Conservation (phyloP, 768 basidiomycete genomes). For the Mrakia blollopis region DNA sequence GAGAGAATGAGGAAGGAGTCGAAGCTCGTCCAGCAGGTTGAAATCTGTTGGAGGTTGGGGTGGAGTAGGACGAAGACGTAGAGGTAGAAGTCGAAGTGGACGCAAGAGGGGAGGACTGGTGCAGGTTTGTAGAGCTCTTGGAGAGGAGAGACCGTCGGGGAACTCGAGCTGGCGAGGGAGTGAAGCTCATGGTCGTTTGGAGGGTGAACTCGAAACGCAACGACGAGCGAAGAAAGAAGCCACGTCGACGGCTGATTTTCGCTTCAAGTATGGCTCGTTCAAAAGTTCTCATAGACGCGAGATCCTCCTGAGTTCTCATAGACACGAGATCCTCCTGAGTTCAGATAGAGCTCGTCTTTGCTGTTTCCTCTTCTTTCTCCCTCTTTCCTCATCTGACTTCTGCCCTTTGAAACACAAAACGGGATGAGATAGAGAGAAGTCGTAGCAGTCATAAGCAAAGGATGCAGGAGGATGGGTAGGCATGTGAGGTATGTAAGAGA, state of each 20-base stretch:
- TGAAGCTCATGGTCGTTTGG: background rate
- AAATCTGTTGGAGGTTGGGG: background rate
- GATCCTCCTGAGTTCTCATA: no score
- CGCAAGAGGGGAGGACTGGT: conserved; percentile 4
- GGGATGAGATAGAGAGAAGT: background rate
- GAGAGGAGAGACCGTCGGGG: background rate
- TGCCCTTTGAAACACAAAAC: background rate
- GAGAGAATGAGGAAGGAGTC: conserved; percentile 24
- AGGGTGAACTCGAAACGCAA: no score
- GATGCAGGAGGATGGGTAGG: background rate
- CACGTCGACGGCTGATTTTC: background rate
- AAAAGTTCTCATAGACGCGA: no score
- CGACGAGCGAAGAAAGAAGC: background rate
- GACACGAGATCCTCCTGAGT: no score
- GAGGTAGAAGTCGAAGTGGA: background rate
- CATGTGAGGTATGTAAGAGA: no score
- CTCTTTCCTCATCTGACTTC: no score
- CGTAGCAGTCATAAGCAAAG: conserved; percentile 5
- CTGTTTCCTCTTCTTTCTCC: no score
- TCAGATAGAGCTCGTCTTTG: no score
- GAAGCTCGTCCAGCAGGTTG: conserved; percentile 13
- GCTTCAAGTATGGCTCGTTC: background rate
- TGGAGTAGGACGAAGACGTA: conserved; percentile 8
- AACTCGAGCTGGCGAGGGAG: background rate
- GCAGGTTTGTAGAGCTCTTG: background rate